These are phyloP conservation scores for Picea sitchensis DNA, from an alignment of 75 land plant species.

Conservation along the genomic window DNA sequence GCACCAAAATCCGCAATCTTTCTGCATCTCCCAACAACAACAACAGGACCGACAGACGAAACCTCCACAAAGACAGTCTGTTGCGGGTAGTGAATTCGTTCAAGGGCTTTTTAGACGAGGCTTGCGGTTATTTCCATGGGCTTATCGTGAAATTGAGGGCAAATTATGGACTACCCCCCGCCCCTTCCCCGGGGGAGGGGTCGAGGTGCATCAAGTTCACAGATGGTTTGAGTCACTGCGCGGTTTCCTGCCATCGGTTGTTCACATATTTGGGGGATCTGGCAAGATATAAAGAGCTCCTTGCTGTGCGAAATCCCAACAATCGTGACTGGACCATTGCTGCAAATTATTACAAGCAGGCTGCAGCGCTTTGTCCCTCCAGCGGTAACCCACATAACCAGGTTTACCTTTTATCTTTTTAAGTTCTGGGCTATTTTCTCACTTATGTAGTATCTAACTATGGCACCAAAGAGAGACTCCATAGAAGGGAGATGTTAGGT, in stretches of 20 bases:
- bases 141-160: slow-evolving; percentile 34
- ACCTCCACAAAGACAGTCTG: slow-evolving; percentile 8
- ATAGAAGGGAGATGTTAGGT: too few species aligned
- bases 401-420: slow-evolving; percentile 18
- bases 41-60: not conserved
- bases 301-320: slow-evolving; percentile 31
- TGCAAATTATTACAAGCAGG: slow-evolving; percentile 59
- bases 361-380: slow-evolving; percentile 60
- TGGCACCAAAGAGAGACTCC: too few species aligned
- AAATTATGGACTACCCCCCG: slow-evolving; percentile 22
- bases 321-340: slow-evolving; percentile 53
- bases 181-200: not conserved
- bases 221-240: slow-evolving; percentile 21
- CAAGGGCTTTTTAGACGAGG: slow-evolving; percentile 38
- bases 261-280: slow-evolving; percentile 73
- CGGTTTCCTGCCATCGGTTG: slow-evolving; percentile 49
- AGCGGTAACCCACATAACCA: slow-evolving; percentile 84
- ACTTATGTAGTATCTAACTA: too few species aligned
- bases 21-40: not conserved
- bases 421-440: too few species aligned
- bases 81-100: slow-evolving; percentile 25
- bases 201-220: slow-evolving; percentile 7
- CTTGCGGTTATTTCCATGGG: slow-evolving; percentile 34
- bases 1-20: slow-evolving; percentile 27
- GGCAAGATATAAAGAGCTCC: slow-evolving; percentile 63